Evolutionary conservation across 192 early-diverging fungal genomes (phyloP).

Genomic region (Backusella tuberculispora): DNA sequence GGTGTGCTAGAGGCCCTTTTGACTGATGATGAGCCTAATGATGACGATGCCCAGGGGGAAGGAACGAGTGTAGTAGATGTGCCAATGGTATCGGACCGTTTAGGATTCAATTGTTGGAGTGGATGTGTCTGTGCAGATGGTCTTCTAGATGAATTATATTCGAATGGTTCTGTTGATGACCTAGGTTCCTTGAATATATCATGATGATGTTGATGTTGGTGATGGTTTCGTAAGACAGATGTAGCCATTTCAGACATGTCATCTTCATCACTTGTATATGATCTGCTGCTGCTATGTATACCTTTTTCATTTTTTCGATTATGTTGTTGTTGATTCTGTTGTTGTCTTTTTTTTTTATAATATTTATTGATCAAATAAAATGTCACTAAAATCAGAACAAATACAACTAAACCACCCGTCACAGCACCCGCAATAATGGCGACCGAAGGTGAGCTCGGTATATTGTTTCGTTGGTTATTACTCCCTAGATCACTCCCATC

Average conservation of each 20-base stretch:
- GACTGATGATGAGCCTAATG: neutral
- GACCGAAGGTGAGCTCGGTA: conserved; percentile 14
- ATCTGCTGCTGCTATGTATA: too few species aligned
- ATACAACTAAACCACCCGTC: conserved; percentile 24
- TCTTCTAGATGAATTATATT: conserved; percentile 10
- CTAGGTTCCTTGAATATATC: conserved; percentile 7
- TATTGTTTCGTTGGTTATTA: neutral
- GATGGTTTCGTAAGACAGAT: neutral
- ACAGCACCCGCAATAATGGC: conserved; percentile 30
- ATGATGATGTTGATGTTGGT: neutral
- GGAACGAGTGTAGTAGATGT: conserved; percentile 4
- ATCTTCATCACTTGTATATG: neutral
- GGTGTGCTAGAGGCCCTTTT: conserved; percentile 20
- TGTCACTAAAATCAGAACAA: conserved; percentile 24
- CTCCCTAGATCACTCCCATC: neutral
- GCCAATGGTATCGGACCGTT: conserved; percentile 7
- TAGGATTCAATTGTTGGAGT: neutral
- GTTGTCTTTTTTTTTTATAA: conserved; percentile 5
- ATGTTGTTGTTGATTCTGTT: neutral
- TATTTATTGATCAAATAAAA: conserved; percentile 25
- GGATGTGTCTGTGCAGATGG: conserved; percentile 16
- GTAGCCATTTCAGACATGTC: neutral
- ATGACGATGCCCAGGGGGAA: neutral
- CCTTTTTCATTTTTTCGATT: conserved; percentile 1
- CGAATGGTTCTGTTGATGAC: conserved; percentile 17